These are phyloP conservation scores for Leucocoprinus leucothites DNA, from an alignment of 768 basidiomycete genomes.

Conservation along the genomic window DNA sequence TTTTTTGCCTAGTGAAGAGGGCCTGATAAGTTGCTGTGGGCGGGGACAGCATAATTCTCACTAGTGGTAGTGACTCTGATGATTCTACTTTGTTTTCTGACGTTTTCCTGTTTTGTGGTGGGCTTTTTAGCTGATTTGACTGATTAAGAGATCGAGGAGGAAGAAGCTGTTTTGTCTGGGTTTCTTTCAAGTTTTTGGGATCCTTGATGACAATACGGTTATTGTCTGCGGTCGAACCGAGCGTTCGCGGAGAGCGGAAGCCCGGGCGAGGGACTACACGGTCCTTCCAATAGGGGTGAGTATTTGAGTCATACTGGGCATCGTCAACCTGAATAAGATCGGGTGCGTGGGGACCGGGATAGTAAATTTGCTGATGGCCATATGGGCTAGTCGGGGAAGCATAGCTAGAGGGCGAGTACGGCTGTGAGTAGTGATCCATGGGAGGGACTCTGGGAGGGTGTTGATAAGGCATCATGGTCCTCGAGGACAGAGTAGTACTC, in stretches of 20 bases:
- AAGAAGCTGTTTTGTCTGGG: not conserved
- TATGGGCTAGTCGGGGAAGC: not conserved
- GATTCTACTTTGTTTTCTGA: not conserved
- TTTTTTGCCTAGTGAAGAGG: not conserved
- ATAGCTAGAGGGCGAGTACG: not conserved
- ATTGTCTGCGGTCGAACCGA: not conserved
- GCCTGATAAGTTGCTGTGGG: not conserved
- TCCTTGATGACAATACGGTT: constrained; percentile 6
- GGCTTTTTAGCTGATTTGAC: not conserved
- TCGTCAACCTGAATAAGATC: constrained; percentile 5
- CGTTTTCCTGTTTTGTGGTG: not conserved
- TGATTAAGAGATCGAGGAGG: constrained; percentile 2
- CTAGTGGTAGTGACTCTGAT: not conserved
- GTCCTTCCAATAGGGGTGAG: constrained; percentile 9
- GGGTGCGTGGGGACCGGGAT: not conserved
- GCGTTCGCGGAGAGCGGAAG: constrained; percentile 2
- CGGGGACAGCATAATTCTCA: not conserved
- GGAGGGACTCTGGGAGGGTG: not conserved
- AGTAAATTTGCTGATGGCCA: not conserved
- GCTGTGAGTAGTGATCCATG: constrained; percentile 6
- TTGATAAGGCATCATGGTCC: not conserved
- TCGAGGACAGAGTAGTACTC: not conserved
- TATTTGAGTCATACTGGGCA: constrained; percentile 1
- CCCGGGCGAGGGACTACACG: constrained; percentile 8
- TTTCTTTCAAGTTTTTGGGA: constrained; percentile 2